Base-by-base conservation (phyloP, 805 yeast species). In the Candida bentonensis region DNA sequence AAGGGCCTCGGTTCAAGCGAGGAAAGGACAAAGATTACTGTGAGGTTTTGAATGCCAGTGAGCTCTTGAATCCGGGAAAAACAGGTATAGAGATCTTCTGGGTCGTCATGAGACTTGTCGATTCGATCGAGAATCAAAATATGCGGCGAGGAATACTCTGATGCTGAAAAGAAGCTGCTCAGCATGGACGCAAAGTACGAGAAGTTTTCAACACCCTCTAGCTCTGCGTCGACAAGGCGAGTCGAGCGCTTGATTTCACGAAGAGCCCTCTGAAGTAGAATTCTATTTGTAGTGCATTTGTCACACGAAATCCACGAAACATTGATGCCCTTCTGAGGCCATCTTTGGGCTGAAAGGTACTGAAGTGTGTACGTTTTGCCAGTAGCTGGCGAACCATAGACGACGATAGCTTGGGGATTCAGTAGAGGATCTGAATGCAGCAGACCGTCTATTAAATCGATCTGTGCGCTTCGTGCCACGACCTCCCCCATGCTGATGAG, bases 111-210 rank as follows among this genome's bases (percentile, higher is more conserved):
- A 36, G 73, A 63, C 44, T 65, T 63, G 52, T 74, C 79, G 22
- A 74, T 61, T 3, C 72, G 56, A 47, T 74, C 79, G 11, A 74
- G 61, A 1, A 74, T 76, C 33, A 74, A 55, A 2, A 73, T 65
- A 48, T 73, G 77, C 15, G 58, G 65, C 7, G 61, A 59, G 2
- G 50, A 33, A 44, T 64, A 68, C 1, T 49, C 51, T 1, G 65
- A 53, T 3, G 56, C 60, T 15, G 48, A 51, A 21, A 64, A 51
- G 48, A 66, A 66, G 40, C 50, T 60, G 42, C 62, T 63, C 22
- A 73, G 44, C 4, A 65, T 58, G 20, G 63, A 52, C n/a, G 61
- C 54, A 45, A 74, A 73, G 21, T 61, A 59, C 26, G 69, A 58
- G 42, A 70, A 62, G 41, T 63, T 68, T 48, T 73, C 78, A 49